Evolutionary conservation across 164 flowering plant genomes (phyloP), one percentile per base, ranked within the genome.

Genomic region (Amborella trichopoda): DNA sequence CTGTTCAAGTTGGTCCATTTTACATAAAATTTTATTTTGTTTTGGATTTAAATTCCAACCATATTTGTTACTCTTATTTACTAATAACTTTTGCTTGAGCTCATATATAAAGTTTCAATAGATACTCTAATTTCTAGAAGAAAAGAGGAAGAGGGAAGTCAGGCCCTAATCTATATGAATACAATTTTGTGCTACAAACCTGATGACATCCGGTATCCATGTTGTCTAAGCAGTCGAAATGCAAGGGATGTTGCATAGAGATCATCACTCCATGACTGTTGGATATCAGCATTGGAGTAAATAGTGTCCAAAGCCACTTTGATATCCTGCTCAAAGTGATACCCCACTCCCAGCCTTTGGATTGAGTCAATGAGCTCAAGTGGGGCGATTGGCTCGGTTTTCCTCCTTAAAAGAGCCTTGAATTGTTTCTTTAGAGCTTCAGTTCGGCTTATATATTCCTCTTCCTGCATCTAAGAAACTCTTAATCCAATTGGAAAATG

Each of bases 251-350:
- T 6, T 3, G 41, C 16, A n/a, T 38, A 16, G 41, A 38, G 41
- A n/a, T 38, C 41, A 6, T 38, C 41, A 38, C 16, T 16, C 20
- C 41, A 5, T n/a, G n/a, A n/a, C n/a, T n/a, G n/a, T n/a, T n/a
- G n/a, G n/a, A n/a, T n/a, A 16, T 22, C 20, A 11, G 41, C 20
- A 33, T 18, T n/a, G 11, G 4, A 8, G 11, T 18, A 11, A 9
- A 38, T 38, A 22, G 2, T n/a, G 20, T 38, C 41, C 20, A 38
- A 11, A 6, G 41, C 16, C 20, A 19, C 2, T 8, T 22, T 38
- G 18, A 38, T 38, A 19, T 38, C 41, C 16, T 22, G 16, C 41
- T 10, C 41, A 38, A 38, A 38, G 41, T 38, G 41, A 16, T 38
- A 38, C 20, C 20, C 21, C 20, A 38, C 20, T 16, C 41, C 41